A percentile compares a stretch with the other conserved stretches of the same genome.
Conservation (phyloP, 768 basidiomycete genomes). For the Macrocybe gigantea region DNA sequence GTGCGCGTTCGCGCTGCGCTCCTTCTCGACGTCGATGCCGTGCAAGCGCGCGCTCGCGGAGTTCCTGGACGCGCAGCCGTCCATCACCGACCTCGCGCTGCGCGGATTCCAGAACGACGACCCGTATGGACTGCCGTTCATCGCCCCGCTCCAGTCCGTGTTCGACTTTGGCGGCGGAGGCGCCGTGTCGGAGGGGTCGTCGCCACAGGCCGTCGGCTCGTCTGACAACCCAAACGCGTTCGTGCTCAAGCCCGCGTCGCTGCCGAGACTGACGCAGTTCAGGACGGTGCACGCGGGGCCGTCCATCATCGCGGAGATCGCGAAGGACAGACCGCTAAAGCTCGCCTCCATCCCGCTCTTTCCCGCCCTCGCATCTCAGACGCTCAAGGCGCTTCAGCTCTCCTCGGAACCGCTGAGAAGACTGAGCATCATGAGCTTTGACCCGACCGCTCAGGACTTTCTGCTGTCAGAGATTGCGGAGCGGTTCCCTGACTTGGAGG, state of each 20-base stretch:
- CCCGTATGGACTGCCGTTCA: slow-evolving; percentile 15
- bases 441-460: slow-evolving; percentile 34
- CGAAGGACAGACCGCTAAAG: slow-evolving; percentile 42
- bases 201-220: not conserved
- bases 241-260: slow-evolving; percentile 29
- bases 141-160: slow-evolving; percentile 12
- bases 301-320: slow-evolving; percentile 34
- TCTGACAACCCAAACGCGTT: slow-evolving; percentile 16
- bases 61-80: slow-evolving; percentile 46
- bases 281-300: slow-evolving; percentile 52
- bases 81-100: slow-evolving; percentile 47
- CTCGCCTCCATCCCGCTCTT: slow-evolving; percentile 49
- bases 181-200: not conserved
- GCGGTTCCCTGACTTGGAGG: slow-evolving; percentile 47
- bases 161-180: slow-evolving; percentile 4
- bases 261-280: slow-evolving; percentile 44
- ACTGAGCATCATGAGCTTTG: slow-evolving; percentile 56
- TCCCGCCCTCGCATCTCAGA: slow-evolving; percentile 27
- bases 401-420: slow-evolving; percentile 35
- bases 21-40: slow-evolving; percentile 52
- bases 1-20: slow-evolving; percentile 37
- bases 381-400: slow-evolving; percentile 37
- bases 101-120: slow-evolving; percentile 40
- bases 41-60: slow-evolving; percentile 39
- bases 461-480: slow-evolving; percentile 42